Evolutionary conservation across 768 basidiomycete species (phyloP), one percentile per base, ranked within the genome.

Genomic region (Rhodotorula paludigena): DNA sequence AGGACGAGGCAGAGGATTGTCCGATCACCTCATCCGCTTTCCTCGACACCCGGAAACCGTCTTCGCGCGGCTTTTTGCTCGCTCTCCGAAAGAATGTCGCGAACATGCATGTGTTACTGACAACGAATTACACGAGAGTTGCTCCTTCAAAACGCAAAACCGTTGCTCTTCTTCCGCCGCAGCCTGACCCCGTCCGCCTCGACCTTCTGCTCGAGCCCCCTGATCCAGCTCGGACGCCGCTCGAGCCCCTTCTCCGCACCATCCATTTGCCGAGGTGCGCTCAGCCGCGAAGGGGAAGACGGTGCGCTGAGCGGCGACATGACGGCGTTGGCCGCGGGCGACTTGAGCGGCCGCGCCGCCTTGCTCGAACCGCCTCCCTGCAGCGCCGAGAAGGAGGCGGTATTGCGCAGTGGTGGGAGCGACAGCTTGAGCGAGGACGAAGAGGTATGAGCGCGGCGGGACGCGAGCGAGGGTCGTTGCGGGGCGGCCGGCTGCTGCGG

Each of bases 111-210:
- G n/a, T 42, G 21, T 16, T 42, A 42, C 15, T 33, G 49, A 25
- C 52, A 55, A 55, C 36, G 39, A 55, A 49, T 14, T 10, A 25
- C 45, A 6, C 5, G 39, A 44, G 20, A 20, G 2, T 28, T 11
- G 20, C n/a, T 49, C 32, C 6, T 33, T 49, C 25, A 62, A 44
- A 62, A 62, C 20, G 61, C 61, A 16, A 33, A 62, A 32, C 32
- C 52, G 49, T 20, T 18, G 33, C 28, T 36, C 44, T 15, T 16
- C 35, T 42, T 35, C 42, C 11, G 23, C 61, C 35, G 45, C n/a
- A 62, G 53, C 53, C 15, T 18, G n/a, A 62, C 21, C 33, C 52
- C 52, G 28, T 53, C 54, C n/a, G 36, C 47, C 28, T n/a, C 48
- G 2, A 12, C 52, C 1, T 33, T 21, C 14, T 7, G n/a, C 42